Evolutionary conservation across 192 early-diverging fungal genomes (phyloP).

Genomic region (Glomus cerebriforme): DNA sequence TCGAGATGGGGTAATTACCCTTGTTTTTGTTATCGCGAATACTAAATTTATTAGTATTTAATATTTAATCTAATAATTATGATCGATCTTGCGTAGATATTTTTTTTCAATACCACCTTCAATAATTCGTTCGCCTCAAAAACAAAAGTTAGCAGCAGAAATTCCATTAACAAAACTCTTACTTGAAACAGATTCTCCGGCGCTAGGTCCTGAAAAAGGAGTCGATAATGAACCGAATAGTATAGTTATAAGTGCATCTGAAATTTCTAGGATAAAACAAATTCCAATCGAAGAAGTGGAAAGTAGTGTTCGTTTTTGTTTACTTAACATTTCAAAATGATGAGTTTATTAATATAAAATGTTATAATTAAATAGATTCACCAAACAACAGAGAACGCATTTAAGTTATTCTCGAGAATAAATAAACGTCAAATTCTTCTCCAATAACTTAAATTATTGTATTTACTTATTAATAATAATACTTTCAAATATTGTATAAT

Average conservation of each 20-base stretch:
- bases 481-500: neutral
- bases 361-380: conserved; percentile 32
- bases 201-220: conserved; percentile 51
- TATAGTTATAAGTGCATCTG: conserved; percentile 46
- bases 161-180: conserved; percentile 52
- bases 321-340: neutral
- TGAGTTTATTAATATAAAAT: neutral
- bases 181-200: conserved; percentile 62
- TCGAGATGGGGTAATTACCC: conserved; percentile 40
- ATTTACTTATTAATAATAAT: neutral
- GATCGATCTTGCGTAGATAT: conserved; percentile 20
- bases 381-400: conserved; percentile 42
- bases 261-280: conserved; percentile 54
- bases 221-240: conserved; percentile 55
- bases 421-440: neutral
- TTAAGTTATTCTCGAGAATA: conserved; percentile 43
- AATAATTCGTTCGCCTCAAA: conserved; percentile 49
- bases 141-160: conserved; percentile 46
- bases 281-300: conserved; percentile 51
- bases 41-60: neutral
- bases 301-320: conserved; percentile 25
- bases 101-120: conserved; percentile 62
- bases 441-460: too few species aligned
- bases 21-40: neutral
- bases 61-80: neutral